Percentiles rank a stretch among this genome's conserved stretches.
These are phyloP conservation scores for Gynostemma pentaphyllum DNA, from an alignment of 306 rosid species.

Conservation along the genomic window DNA sequence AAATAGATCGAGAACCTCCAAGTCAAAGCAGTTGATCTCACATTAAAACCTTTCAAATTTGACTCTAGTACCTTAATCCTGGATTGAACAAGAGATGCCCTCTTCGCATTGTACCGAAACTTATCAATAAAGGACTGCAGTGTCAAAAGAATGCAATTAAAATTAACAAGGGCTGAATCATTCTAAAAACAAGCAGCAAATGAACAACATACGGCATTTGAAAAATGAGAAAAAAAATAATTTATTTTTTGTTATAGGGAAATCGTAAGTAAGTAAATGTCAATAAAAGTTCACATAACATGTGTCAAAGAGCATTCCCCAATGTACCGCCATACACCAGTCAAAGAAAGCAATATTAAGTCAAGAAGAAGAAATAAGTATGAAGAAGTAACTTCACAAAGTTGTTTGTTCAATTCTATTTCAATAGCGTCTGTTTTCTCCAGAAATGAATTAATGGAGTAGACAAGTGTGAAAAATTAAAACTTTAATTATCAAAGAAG, in stretches of 20 bases:
- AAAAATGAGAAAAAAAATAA: neutral
- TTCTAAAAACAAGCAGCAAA: neutral
- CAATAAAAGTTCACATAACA: neutral
- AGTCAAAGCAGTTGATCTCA: neutral
- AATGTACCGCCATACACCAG: neutral
- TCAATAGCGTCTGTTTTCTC: neutral
- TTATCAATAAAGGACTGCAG: constrained; percentile 88
- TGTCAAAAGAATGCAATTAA: neutral
- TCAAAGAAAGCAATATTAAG: neutral
- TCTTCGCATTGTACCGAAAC: constrained; percentile 96
- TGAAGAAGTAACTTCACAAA: neutral
- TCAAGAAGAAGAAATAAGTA: neutral
- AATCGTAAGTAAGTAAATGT: neutral
- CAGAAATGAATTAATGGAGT: neutral
- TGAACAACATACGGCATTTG: neutral
- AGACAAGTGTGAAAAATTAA: neutral
- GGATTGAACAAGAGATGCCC: constrained; percentile 98
- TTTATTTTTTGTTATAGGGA: neutral
- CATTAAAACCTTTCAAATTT: neutral
- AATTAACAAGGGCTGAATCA: neutral
- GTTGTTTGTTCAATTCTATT: neutral
- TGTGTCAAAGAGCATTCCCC: neutral
- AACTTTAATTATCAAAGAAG: neutral
- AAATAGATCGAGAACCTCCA: neutral
- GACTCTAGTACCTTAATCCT: constrained; percentile 73